phyloP scores from a whole-genome alignment of 495 filamentous ascomycete genomes.

The Aspergillus incahuasiensis region DNA sequence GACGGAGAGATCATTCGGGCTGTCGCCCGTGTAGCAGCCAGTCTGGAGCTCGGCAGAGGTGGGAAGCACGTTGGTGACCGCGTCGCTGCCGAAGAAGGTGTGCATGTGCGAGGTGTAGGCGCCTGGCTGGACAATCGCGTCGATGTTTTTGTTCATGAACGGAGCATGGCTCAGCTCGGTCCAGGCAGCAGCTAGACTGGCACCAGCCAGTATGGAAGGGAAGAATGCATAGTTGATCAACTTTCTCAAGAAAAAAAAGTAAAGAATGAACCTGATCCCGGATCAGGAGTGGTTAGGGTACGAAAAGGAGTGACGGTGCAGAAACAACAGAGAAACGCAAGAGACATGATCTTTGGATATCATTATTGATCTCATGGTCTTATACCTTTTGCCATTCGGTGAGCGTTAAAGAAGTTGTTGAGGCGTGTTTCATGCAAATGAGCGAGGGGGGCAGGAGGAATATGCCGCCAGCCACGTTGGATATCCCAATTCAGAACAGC shows the following conservation, averaged over 20 bases:
- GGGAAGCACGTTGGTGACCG: slow-evolving; percentile 14
- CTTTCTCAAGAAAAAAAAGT: background rate
- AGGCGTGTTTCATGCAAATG: slow-evolving; percentile 2
- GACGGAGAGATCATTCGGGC: slow-evolving; percentile 20
- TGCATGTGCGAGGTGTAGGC: slow-evolving; percentile 23
- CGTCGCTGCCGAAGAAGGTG: slow-evolving; percentile 22
- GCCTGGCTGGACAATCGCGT: slow-evolving; percentile 17
- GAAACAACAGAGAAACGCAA: background rate
- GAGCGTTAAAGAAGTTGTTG: background rate
- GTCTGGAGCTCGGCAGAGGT: slow-evolving; percentile 18
- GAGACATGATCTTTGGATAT: background rate
- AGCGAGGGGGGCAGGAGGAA: background rate
- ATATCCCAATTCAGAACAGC: slow-evolving; percentile 3
- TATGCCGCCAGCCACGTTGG: slow-evolving; percentile 6
- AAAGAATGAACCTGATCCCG: slow-evolving; percentile 7
- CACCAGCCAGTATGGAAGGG: slow-evolving; percentile 9
- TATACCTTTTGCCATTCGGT: background rate
- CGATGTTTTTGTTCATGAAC: slow-evolving; percentile 24
- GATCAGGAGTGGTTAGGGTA: slow-evolving; percentile 2
- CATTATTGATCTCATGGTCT: background rate
- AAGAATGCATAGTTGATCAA: slow-evolving; percentile 13
- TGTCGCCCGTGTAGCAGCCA: slow-evolving; percentile 17
- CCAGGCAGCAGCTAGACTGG: slow-evolving; percentile 15
- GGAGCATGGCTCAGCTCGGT: slow-evolving; percentile 14
- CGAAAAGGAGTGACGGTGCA: slow-evolving; percentile 1